Percentiles rank a stretch among this genome's conserved stretches.
phyloP scores from a whole-genome alignment of 257 asterid species.

The Thymus quinquecostatus region DNA sequence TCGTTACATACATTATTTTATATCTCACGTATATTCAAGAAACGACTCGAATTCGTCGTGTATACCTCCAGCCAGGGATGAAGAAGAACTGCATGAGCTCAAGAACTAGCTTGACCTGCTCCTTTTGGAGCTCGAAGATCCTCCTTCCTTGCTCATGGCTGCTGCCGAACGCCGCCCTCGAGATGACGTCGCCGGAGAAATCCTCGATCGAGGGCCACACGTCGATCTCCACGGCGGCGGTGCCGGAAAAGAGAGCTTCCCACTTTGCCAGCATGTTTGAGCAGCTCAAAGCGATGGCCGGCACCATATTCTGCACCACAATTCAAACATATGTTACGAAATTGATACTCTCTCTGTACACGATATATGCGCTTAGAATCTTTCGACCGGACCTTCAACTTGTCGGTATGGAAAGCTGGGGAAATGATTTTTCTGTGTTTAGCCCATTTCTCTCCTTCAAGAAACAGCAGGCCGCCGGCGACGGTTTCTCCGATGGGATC shows the following conservation, averaged over 20 bases:
- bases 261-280: slow-evolving; percentile 42
- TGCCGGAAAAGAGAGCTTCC: slow-evolving; percentile 32
- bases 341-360: too few species aligned
- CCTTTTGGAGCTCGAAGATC: slow-evolving; percentile 54
- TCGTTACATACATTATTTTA: too few species aligned
- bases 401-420: slow-evolving; percentile 51
- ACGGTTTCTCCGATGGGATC: slow-evolving; percentile 37
- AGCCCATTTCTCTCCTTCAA: slow-evolving; percentile 49
- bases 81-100: slow-evolving; percentile 39
- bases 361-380: too few species aligned
- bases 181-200: slow-evolving; percentile 48
- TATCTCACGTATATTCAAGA: background rate
- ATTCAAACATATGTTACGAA: background rate
- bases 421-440: slow-evolving; percentile 44
- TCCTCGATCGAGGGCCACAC: slow-evolving; percentile 53
- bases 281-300: slow-evolving; percentile 44
- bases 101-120: slow-evolving; percentile 40
- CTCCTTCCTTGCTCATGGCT: slow-evolving; percentile 49
- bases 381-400: slow-evolving; percentile 38
- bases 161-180: slow-evolving; percentile 51
- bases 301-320: slow-evolving; percentile 39
- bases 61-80: slow-evolving; percentile 63
- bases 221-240: slow-evolving; percentile 34
- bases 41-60: too few species aligned
- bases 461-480: slow-evolving; percentile 45